Evolutionary conservation across 2,329 filamentous ascomycete genomes (phyloP).

Genomic region (Microdochium trichocladiopsis): DNA sequence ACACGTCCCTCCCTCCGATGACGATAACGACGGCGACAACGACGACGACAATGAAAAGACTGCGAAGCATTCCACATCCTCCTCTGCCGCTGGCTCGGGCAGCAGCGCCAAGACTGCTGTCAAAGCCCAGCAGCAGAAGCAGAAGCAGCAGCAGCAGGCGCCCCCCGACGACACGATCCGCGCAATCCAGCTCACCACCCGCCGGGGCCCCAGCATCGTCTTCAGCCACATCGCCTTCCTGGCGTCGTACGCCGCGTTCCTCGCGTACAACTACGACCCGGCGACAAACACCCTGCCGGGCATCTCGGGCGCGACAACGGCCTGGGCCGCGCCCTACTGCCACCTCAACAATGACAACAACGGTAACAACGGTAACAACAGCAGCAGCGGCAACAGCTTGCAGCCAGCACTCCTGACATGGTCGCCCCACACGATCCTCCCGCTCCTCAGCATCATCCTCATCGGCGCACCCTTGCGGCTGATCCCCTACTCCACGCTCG

Average conservation of each 20-base stretch:
- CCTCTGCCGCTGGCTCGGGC: too few relatives aligned
- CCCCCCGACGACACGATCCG: neutral
- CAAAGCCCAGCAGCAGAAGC: neutral
- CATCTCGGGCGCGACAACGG: neutral
- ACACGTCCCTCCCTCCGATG: neutral
- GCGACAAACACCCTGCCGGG: neutral
- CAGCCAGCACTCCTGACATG: constrained; percentile 25
- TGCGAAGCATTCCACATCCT: too few relatives aligned
- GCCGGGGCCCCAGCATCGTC: neutral
- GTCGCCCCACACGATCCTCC: constrained; percentile 24
- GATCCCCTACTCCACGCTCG: constrained; percentile 34
- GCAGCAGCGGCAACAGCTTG: constrained; percentile 15
- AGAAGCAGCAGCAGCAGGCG: neutral
- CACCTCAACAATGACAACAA: neutral
- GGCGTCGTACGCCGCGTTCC: neutral
- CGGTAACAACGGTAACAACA: neutral
- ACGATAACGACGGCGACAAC: neutral
- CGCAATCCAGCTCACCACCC: neutral
- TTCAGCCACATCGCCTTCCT: neutral
- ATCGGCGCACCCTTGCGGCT: constrained; percentile 20
- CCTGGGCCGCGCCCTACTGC: neutral
- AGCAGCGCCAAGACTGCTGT: too few relatives aligned
- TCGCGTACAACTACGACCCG: neutral
- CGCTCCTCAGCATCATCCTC: constrained; percentile 22
- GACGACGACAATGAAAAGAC: neutral